Evolutionary conservation across 305 asterid species (phyloP).

Genomic region (Ajuga reptans): DNA sequence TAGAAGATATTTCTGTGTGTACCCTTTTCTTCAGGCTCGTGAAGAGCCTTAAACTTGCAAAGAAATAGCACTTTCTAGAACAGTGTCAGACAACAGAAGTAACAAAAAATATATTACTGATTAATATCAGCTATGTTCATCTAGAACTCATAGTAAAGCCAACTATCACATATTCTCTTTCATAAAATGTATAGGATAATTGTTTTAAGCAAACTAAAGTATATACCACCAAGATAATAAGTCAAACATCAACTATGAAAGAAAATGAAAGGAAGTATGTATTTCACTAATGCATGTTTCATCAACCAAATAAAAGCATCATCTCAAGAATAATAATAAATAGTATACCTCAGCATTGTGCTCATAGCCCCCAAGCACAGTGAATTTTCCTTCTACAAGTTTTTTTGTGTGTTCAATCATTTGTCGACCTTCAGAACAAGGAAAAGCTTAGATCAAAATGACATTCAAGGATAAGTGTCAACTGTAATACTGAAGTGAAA

Average conservation of each 20-base stretch:
- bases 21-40: background rate
- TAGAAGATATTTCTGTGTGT: background rate
- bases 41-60: background rate
- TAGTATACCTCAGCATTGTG: constrained; percentile 79
- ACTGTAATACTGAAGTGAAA: constrained; percentile 3
- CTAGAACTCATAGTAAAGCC: background rate
- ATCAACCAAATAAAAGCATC: constrained; percentile 29
- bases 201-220: background rate
- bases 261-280: background rate
- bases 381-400: constrained; percentile 90
- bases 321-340: constrained; percentile 20
- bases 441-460: constrained; percentile 19
- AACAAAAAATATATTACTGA: background rate
- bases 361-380: constrained; percentile 70
- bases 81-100: background rate
- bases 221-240: background rate
- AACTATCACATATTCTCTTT: background rate
- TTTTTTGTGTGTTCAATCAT: constrained; percentile 98
- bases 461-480: constrained; percentile 16
- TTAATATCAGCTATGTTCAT: background rate
- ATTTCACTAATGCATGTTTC: background rate
- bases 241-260: constrained; percentile 6
- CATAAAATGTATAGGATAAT: background rate
- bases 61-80: background rate
- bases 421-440: constrained; percentile 68